These are phyloP conservation scores for Vanrija pseudolonga DNA, from an alignment of 1,284 basidiomycete genomes.

Conservation along the genomic window DNA sequence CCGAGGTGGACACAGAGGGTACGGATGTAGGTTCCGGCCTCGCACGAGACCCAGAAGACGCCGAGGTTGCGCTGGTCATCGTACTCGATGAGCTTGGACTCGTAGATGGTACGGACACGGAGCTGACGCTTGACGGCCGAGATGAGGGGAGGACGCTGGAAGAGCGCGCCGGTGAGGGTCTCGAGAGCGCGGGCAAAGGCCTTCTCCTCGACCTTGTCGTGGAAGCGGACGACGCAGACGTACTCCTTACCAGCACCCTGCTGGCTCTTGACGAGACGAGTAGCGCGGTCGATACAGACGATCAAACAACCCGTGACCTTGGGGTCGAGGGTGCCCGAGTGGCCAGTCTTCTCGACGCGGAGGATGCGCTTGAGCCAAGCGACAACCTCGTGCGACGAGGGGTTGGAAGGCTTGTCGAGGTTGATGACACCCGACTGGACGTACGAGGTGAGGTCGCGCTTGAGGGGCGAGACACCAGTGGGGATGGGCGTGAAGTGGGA, in stretches of 20 bases:
- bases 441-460: conserved; percentile 85
- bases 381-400: conserved; percentile 99
- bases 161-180: conserved; percentile 95
- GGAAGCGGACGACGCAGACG: conserved; percentile 90
- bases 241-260: conserved; percentile 84
- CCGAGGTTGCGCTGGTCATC: conserved; percentile 96
- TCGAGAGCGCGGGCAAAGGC: conserved; percentile 89
- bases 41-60: conserved; percentile 98
- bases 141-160: conserved; percentile 98
- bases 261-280: conserved; percentile 80
- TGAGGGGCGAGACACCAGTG: conserved; percentile 72
- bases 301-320: conserved; percentile 99
- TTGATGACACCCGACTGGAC: conserved; percentile 93
- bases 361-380: conserved; percentile 97
- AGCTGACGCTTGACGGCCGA: conserved; percentile 99
- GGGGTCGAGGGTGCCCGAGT: conserved; percentile 95
- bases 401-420: conserved; percentile 98
- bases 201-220: conserved; percentile 77
- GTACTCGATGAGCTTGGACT: conserved; percentile 93
- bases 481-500: conserved; percentile 99
- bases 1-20: conserved; percentile 98
- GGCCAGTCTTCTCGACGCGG: conserved; percentile 95
- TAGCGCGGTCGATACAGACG: conserved; percentile 99
- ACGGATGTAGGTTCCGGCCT: conserved; percentile 95
- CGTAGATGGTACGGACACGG: conserved; percentile 95